A percentile compares a stretch with the other conserved stretches of the same genome.
Evolutionary conservation across 257 asterid species (phyloP).

Genomic region (Nicotiana benthamiana): DNA sequence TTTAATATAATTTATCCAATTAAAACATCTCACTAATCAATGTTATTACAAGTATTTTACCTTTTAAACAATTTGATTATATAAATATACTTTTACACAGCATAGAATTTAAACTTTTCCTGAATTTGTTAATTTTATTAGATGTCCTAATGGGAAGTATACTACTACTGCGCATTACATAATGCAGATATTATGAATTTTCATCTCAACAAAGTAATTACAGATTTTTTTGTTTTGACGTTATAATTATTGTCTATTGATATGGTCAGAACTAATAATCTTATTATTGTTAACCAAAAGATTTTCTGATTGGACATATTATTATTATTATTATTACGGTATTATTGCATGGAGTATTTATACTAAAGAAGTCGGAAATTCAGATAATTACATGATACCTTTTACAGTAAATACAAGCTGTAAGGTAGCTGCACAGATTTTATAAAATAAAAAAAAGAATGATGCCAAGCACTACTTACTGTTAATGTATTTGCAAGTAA

Average conservation of each 20-base stretch:
- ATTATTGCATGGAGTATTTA: no score
- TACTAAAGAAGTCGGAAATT: background rate
- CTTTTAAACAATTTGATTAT: no score
- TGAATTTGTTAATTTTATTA: no score
- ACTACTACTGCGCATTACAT: background rate
- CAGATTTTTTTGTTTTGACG: background rate
- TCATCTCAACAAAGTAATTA: background rate
- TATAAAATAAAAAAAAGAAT: background rate
- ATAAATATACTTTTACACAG: no score
- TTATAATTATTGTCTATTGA: no score
- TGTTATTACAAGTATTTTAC: no score
- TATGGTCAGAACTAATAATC: no score
- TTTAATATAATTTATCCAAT: no score
- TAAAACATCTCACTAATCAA: no score
- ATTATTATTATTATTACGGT: no score
- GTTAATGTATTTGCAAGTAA: conserved; percentile 15
- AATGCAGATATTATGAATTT: background rate
- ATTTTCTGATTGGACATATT: no score
- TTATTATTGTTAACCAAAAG: background rate
- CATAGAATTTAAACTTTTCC: no score
- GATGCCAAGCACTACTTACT: conserved; percentile 14
- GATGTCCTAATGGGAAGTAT: background rate
- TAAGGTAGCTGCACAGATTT: conserved; percentile 2
- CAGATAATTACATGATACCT: background rate
- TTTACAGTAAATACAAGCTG: background rate